Evolutionary conservation across 495 filamentous ascomycete genomes (phyloP).

Genomic region (Friedmanniomyces simplex): DNA sequence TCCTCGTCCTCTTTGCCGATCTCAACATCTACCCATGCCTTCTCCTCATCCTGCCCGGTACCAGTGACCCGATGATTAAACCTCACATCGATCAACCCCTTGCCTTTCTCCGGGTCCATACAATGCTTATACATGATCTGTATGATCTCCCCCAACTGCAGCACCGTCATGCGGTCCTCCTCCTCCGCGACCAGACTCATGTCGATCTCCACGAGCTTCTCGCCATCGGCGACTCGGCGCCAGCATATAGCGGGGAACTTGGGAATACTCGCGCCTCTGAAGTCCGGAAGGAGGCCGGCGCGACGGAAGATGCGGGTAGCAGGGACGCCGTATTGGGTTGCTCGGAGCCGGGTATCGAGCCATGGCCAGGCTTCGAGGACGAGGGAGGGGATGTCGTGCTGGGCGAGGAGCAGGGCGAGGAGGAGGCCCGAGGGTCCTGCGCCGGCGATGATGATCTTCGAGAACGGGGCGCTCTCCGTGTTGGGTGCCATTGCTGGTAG

Average conservation of each 20-base stretch:
- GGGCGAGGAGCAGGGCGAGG: slow-evolving; percentile 20
- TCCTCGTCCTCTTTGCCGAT: slow-evolving; percentile 10
- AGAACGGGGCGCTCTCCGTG: background rate
- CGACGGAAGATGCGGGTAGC: slow-evolving; percentile 16
- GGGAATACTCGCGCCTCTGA: slow-evolving; percentile 16
- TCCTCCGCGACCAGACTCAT: slow-evolving; percentile 14
- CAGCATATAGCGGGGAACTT: slow-evolving; percentile 14
- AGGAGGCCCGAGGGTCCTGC: slow-evolving; percentile 16
- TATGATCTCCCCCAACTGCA: slow-evolving; percentile 16
- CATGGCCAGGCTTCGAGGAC: slow-evolving; percentile 16
- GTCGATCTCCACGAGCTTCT: slow-evolving; percentile 17
- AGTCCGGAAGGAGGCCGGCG: slow-evolving; percentile 14
- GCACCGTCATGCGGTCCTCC: slow-evolving; percentile 17
- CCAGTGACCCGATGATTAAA: slow-evolving; percentile 15
- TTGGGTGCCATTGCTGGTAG: background rate
- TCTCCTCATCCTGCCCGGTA: slow-evolving; percentile 6
- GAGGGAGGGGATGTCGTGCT: slow-evolving; percentile 12
- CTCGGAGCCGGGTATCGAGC: slow-evolving; percentile 10
- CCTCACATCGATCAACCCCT: slow-evolving; percentile 11
- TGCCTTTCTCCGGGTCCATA: slow-evolving; percentile 3
- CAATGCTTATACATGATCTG: slow-evolving; percentile 21
- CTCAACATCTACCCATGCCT: slow-evolving; percentile 17
- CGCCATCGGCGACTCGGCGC: slow-evolving; percentile 10
- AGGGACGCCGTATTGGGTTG: slow-evolving; percentile 15
- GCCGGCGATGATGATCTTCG: slow-evolving; percentile 14